These are phyloP conservation scores for Wallacemonas sp. DNA, from an alignment of 208 protist genomes.

Conservation along the genomic window DNA sequence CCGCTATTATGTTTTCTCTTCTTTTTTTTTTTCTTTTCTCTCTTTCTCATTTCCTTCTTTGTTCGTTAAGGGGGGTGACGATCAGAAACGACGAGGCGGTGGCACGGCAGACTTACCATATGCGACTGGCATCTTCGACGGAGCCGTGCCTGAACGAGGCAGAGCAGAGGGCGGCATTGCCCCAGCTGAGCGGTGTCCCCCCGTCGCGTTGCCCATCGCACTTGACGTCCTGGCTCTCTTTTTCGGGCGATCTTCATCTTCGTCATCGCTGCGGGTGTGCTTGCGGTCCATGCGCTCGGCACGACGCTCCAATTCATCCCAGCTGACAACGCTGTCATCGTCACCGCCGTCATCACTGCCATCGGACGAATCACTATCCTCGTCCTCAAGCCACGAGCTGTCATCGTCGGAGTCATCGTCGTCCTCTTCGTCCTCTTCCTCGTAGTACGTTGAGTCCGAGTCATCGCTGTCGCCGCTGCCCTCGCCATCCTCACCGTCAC, in stretches of 20 bases:
- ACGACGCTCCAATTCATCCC: constrained; percentile 84
- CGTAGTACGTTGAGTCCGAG: constrained; percentile 80
- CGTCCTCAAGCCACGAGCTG: constrained; percentile 79
- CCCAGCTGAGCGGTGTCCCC: not conserved
- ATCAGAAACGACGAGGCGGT: constrained; percentile 69
- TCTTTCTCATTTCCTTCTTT: no score
- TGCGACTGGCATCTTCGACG: constrained; percentile 31
- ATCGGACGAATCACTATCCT: constrained; percentile 55
- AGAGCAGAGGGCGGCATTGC: not conserved
- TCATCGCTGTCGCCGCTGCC: constrained; percentile 62
- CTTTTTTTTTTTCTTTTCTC: no score
- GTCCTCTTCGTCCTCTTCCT: constrained; percentile 73
- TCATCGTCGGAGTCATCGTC: constrained; percentile 49
- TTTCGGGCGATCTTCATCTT: constrained; percentile 40
- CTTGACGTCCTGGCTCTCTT: constrained; percentile 13
- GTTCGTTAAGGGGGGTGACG: no score
- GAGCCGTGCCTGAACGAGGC: constrained; percentile 11
- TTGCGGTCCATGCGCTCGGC: constrained; percentile 76
- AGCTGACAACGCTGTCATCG: constrained; percentile 64
- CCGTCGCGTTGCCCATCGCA: not conserved
- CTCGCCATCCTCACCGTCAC: constrained; percentile 89
- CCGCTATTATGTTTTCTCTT: no score
- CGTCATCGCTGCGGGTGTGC: constrained; percentile 56
- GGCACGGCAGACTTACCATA: constrained; percentile 34
- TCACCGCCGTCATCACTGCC: constrained; percentile 51